Evolutionary conservation across 2,329 filamentous ascomycete genomes (phyloP), one percentile per base, ranked within the genome.

Genomic region (Myriosclerotinia scirpicola): DNA sequence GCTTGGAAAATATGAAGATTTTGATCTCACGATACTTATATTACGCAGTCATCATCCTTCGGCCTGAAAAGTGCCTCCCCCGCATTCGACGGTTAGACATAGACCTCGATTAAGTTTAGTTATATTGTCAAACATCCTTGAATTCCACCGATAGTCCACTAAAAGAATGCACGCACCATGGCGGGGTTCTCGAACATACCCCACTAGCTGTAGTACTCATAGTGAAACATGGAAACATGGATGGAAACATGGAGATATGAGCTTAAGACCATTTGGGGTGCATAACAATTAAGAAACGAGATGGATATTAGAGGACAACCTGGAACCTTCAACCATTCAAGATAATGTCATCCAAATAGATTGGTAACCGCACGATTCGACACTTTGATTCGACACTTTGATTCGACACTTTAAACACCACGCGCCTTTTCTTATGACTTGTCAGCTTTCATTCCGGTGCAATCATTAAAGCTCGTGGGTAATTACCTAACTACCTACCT

Each of bases 401-500:
- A n/a, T n/a, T n/a, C n/a, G n/a, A n/a, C n/a, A n/a, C n/a, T n/a
- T n/a, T 5, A 40, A 9, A 50, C 40, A 48, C 52, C 62, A 64
- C 62, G 40, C 62, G 53, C 62, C 38, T 64, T n/a, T 36, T 58
- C 62, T 58, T 64, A 64, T 64, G 62, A 64, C 62, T 58, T 48
- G 62, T 64, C 62, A 46, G 42, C 52, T 64, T 64, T 64, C 53
- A 40, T 64, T 64, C 62, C 53, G 15, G 26, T 30, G 40, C 62
- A 58, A 64, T 64, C 62, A 58, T 64, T 30, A 14, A 58, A 58
- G 52, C 53, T 38, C 53, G 62, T 64, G 62, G 34, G 44, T 26
- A 38, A 36, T 17, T 11, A 34, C 8, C 34, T 22, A 38, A n/a
- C n/a, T n/a, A n/a, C n/a, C n/a, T n/a, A n/a, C n/a, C n/a, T n/a